Evolutionary conservation across 176 grass and related monocot species (phyloP).

Genomic region (Avena sativa): DNA sequence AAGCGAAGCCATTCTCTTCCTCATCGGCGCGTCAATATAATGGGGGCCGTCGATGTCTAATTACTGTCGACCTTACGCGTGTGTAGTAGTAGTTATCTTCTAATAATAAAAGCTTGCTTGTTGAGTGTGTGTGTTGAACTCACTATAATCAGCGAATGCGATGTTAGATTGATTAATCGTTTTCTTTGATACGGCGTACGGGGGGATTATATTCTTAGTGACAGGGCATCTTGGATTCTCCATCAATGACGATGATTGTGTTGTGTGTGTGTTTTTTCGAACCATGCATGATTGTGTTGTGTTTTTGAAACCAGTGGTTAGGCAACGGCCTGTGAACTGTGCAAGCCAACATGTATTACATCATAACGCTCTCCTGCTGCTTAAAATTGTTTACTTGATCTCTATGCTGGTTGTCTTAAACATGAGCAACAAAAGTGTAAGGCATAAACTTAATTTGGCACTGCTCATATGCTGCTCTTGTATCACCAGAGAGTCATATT

Average conservation of each 20-base stretch:
- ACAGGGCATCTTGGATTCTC: constrained; percentile 47
- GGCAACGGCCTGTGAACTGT: not conserved
- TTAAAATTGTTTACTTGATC: not conserved
- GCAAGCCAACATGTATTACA: constrained; percentile 4
- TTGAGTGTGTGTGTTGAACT: not conserved
- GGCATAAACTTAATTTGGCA: constrained; percentile 15
- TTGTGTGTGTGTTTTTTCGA: constrained; percentile 9
- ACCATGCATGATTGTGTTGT: constrained; percentile 35
- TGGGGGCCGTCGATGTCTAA: not conserved
- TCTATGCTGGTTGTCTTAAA: not conserved
- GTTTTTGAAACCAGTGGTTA: constrained; percentile 37
- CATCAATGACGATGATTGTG: constrained; percentile 42
- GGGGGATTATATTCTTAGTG: constrained; percentile 16
- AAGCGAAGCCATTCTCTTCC: not conserved
- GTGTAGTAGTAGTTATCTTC: not conserved
- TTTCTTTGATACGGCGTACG: constrained; percentile 41
- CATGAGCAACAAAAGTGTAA: not conserved
- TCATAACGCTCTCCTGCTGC: not conserved
- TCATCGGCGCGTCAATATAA: not conserved
- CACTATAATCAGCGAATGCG: not conserved
- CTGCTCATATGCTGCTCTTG: not conserved
- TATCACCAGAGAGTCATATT: not conserved
- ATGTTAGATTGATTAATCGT: constrained; percentile 23
- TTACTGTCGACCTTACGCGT: not conserved
- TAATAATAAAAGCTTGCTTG: not conserved